Evolutionary conservation across 225 moss, liverwort and hornwort species (phyloP).

Genomic region (Physcomitrium patens): DNA sequence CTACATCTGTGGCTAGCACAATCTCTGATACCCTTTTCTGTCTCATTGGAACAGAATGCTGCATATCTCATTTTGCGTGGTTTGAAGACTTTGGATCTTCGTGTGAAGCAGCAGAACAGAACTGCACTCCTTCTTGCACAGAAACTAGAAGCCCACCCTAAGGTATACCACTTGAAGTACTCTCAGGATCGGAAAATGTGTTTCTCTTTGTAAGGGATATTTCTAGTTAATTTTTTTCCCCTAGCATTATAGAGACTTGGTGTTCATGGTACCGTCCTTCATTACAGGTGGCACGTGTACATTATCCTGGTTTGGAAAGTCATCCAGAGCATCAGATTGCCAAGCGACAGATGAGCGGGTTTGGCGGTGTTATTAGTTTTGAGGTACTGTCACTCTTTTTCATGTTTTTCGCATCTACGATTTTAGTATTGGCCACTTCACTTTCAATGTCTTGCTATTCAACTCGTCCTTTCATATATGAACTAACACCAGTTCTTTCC

Average conservation of each 20-base stretch:
- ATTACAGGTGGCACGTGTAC: slow-evolving; percentile 89
- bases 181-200: slow-evolving; percentile 1
- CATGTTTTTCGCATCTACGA: not conserved
- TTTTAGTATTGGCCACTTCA: not conserved
- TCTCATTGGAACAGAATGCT: slow-evolving; percentile 70
- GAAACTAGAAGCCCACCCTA: slow-evolving; percentile 78
- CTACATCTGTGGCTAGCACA: too few species aligned
- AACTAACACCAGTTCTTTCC: slow-evolving; percentile 6
- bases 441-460: not conserved
- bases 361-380: slow-evolving; percentile 97
- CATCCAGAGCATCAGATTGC: slow-evolving; percentile 98
- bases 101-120: slow-evolving; percentile 85
- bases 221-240: not conserved
- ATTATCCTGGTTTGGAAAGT: slow-evolving; percentile 99
- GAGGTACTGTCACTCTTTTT: slow-evolving; percentile 57
- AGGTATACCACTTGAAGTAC: slow-evolving; percentile 49
- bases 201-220: not conserved
- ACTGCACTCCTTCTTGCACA: slow-evolving; percentile 76
- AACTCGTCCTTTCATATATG: not conserved
- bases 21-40: not conserved
- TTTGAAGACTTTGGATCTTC: slow-evolving; percentile 92
- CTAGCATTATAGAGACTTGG: not conserved
- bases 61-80: slow-evolving; percentile 94
- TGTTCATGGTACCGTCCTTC: not conserved
- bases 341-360: slow-evolving; percentile 97